phyloP scores from a whole-genome alignment of 805 yeast species.

The Wickerhamiella qilinensis region DNA sequence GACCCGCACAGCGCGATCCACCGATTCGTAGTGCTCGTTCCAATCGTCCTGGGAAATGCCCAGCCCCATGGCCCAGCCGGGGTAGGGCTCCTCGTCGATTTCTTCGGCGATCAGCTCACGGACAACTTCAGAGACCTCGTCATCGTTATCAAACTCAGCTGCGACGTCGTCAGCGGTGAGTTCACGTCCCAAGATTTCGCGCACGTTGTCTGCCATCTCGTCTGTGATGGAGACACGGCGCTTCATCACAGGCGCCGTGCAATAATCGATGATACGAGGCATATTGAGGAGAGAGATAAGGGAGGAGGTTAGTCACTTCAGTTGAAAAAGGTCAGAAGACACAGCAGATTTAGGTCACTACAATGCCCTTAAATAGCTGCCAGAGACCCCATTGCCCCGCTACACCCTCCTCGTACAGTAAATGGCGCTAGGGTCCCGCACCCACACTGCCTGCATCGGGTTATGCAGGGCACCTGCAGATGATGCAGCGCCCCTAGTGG shows the following conservation, averaged over 20 bases:
- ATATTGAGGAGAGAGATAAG: background rate
- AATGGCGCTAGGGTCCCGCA: too few species aligned
- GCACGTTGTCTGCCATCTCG: constrained; percentile 10
- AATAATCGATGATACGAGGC: constrained; percentile 8
- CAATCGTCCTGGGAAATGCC: constrained; percentile 8
- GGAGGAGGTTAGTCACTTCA: background rate
- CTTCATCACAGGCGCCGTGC: constrained; percentile 9
- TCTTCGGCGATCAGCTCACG: constrained; percentile 9
- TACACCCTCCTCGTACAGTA: too few species aligned
- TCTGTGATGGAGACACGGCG: constrained; percentile 10
- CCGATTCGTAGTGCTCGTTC: constrained; percentile 8
- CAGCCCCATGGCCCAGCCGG: constrained; percentile 10
- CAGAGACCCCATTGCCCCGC: too few species aligned
- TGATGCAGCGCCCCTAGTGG: too few species aligned
- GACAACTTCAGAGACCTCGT: constrained; percentile 7
- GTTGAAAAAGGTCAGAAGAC: too few species aligned
- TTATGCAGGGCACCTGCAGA: too few species aligned
- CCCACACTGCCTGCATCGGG: too few species aligned
- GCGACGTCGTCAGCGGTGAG: constrained; percentile 9
- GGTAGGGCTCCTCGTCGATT: constrained; percentile 8
- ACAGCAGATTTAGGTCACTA: too few species aligned
- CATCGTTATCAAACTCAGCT: constrained; percentile 7
- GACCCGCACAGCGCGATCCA: constrained; percentile 7
- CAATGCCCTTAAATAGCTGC: too few species aligned
- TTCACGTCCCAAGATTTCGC: constrained; percentile 9